Evolutionary conservation across 129 eudicot genomes (phyloP).

Genomic region (Lonicera japonica): DNA sequence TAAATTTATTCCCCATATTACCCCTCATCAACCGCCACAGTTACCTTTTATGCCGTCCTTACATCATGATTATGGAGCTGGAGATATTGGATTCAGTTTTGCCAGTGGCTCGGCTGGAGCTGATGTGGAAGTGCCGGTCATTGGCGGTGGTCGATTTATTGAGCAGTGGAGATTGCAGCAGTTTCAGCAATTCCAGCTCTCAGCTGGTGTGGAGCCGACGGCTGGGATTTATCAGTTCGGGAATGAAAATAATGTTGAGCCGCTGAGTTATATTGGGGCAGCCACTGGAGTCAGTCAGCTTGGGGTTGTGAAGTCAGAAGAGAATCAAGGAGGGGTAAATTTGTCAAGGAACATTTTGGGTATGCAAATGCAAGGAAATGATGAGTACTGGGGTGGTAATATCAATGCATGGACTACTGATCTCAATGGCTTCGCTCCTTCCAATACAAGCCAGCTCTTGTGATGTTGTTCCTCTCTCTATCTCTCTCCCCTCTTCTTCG

Average conservation of each 20-base stretch:
- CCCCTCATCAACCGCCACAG: conserved; percentile 19
- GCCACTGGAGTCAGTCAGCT: conserved; percentile 4
- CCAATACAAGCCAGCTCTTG: conserved; percentile 33
- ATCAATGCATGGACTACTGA: conserved; percentile 36
- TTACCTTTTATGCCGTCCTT: conserved; percentile 31
- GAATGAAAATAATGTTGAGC: conserved; percentile 18
- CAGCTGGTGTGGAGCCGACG: conserved; percentile 14
- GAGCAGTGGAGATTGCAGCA: conserved; percentile 16
- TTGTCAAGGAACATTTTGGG: conserved; percentile 29
- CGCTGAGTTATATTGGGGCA: conserved; percentile 19
- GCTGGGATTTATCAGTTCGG: conserved; percentile 15
- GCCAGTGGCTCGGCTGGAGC: conserved; percentile 3
- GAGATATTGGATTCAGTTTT: conserved; percentile 25
- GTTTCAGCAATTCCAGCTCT: conserved; percentile 24
- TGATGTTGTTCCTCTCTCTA: conserved; percentile 13
- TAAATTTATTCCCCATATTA: conserved; percentile 17
- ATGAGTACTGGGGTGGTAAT: conserved; percentile 19
- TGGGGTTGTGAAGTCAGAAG: conserved; percentile 28
- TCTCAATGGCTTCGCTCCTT: conserved; percentile 25
- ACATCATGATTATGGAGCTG: conserved; percentile 28
- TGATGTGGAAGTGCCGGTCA: conserved; percentile 17
- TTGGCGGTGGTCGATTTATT: conserved; percentile 5
- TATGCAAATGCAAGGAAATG: conserved; percentile 25
- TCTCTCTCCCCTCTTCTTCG: neutral
- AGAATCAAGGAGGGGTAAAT: conserved; percentile 27